These are phyloP conservation scores for Echinochloa phyllopogon DNA, from an alignment of 176 grass and related monocot species.

Conservation along the genomic window DNA sequence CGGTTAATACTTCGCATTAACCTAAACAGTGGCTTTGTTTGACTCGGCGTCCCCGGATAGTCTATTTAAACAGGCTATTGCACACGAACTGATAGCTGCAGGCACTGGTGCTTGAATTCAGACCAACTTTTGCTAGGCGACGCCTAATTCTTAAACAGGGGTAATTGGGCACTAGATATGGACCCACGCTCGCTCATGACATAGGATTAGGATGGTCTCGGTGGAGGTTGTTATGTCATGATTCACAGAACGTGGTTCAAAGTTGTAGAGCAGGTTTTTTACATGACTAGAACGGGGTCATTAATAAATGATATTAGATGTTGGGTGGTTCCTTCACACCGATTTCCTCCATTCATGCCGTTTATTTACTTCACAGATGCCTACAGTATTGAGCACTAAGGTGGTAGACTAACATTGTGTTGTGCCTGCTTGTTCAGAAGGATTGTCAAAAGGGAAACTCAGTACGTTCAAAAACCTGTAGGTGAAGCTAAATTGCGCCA, in stretches of 20 bases:
- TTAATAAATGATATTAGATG: not conserved
- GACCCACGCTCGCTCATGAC: not conserved
- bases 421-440: too few relatives aligned
- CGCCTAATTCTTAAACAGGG: not conserved
- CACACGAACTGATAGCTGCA: not conserved
- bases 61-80: conserved; percentile 5
- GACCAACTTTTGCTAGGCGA: not conserved
- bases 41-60: not conserved
- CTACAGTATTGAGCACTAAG: too few relatives aligned
- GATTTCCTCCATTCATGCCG: too few relatives aligned
- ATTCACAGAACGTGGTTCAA: not conserved
- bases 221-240: not conserved
- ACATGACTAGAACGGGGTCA: too few relatives aligned
- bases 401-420: too few relatives aligned
- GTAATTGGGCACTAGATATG: not conserved
- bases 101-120: not conserved
- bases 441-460: too few relatives aligned
- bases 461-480: too few relatives aligned
- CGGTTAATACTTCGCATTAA: not conserved
- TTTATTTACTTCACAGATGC: too few relatives aligned
- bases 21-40: not conserved
- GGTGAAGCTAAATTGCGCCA: not conserved
- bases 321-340: too few relatives aligned
- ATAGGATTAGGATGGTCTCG: not conserved
- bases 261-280: not conserved